phyloP scores from a whole-genome alignment of 164 flowering plant genomes.

The Tinospora cordifolia region DNA sequence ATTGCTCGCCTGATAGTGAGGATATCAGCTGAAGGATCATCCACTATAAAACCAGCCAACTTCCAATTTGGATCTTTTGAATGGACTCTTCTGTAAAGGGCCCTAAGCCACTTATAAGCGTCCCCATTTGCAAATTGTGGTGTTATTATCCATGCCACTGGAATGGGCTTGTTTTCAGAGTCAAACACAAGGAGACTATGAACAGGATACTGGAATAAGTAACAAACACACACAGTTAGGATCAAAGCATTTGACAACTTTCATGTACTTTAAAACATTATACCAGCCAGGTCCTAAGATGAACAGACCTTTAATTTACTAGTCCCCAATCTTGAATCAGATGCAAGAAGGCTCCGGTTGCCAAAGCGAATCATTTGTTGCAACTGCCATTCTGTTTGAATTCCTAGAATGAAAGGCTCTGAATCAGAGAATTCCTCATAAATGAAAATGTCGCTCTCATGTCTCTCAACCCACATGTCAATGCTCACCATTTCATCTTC shows the following conservation, averaged over 20 bases:
- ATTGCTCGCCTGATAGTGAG: constrained; percentile 50
- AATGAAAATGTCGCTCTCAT: constrained; percentile 68
- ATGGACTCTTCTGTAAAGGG: constrained; percentile 70
- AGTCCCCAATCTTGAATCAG: constrained; percentile 82
- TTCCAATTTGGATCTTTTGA: constrained; percentile 88
- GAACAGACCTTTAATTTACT: constrained; percentile 75
- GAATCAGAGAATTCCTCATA: constrained; percentile 76
- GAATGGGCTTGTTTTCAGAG: constrained; percentile 81
- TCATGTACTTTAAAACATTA: background rate
- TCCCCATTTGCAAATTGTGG: constrained; percentile 51
- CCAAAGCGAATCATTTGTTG: constrained; percentile 97
- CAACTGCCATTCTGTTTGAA: constrained; percentile 98
- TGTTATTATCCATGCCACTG: constrained; percentile 90
- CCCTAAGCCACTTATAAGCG: constrained; percentile 80
- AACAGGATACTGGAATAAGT: constrained; percentile 53
- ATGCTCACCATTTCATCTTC: constrained; percentile 74
- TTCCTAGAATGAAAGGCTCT: constrained; percentile 69
- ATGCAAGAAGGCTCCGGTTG: constrained; percentile 66
- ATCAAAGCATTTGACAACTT: constrained; percentile 7
- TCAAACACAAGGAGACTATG: constrained; percentile 90
- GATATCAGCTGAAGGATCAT: constrained; percentile 70
- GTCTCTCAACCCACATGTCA: constrained; percentile 74
- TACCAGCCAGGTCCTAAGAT: background rate
- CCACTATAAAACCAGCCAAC: constrained; percentile 79
- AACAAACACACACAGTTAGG: constrained; percentile 21